Conservation (phyloP, 352 stramenopile species). For the Pythium coloratum region DNA sequence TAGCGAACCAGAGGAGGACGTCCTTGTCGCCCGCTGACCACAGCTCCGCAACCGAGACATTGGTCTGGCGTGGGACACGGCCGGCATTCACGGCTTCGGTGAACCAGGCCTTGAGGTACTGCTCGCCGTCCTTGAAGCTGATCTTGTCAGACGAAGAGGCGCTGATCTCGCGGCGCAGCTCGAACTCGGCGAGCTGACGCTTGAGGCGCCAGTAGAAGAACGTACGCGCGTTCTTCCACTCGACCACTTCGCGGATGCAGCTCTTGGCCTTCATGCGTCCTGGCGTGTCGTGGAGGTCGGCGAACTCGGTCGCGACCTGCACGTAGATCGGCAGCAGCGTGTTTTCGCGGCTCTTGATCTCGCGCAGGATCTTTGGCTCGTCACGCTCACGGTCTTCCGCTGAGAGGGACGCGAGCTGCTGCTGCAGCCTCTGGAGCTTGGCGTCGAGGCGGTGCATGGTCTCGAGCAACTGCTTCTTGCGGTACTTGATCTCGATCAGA, state of each 20-base stretch:
- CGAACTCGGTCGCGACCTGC: slow-evolving; percentile 99
- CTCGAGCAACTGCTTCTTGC: slow-evolving; percentile 95
- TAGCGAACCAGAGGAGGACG: slow-evolving; percentile 75
- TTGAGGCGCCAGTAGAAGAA: slow-evolving; percentile 99
- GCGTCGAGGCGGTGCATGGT: slow-evolving; percentile 98
- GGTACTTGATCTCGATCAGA: slow-evolving; percentile 99
- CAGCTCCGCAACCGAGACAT: slow-evolving; percentile 62
- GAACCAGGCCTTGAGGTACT: slow-evolving; percentile 80
- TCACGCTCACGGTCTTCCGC: slow-evolving; percentile 44
- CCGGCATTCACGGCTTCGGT: slow-evolving; percentile 77
- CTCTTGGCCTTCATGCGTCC: slow-evolving; percentile 99
- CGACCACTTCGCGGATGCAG: slow-evolving; percentile 96
- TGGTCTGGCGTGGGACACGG: slow-evolving; percentile 60
- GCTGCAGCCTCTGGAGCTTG: slow-evolving; percentile 88
- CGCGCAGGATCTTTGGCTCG: slow-evolving; percentile 71
- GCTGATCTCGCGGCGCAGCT: slow-evolving; percentile 71
- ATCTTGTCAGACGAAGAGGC: slow-evolving; percentile 37
- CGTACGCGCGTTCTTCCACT: slow-evolving; percentile 92
- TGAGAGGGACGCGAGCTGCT: slow-evolving; percentile 58
- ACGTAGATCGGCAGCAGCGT: slow-evolving; percentile 96
- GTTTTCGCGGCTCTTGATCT: slow-evolving; percentile 93
- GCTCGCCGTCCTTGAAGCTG: slow-evolving; percentile 56
- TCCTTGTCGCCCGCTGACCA: slow-evolving; percentile 76
- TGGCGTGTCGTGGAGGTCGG: slow-evolving; percentile 99
- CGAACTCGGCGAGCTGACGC: slow-evolving; percentile 96